A percentile compares a stretch with the other conserved stretches of the same genome.
Evolutionary conservation across 345 rosid genomes (phyloP).

Genomic region (Clausena lansium): DNA sequence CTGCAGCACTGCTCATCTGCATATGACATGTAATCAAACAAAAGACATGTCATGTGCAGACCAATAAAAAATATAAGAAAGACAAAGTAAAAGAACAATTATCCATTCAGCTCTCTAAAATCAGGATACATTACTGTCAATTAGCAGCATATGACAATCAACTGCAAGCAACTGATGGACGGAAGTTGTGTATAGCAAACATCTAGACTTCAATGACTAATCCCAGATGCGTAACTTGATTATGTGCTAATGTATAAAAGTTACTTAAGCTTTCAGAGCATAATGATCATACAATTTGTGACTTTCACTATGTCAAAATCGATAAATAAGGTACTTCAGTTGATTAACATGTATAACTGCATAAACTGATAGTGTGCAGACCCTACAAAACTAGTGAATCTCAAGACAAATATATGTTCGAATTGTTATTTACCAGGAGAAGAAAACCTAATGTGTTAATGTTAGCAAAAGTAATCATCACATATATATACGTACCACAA

Average conservation of each 20-base stretch:
- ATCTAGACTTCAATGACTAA: not conserved
- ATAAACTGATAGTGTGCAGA: not conserved
- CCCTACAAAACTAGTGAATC: not conserved
- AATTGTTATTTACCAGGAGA: not conserved
- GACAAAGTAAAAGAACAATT: not conserved
- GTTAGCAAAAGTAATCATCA: constrained; percentile 1
- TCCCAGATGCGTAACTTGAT: not conserved
- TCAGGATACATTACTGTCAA: not conserved
- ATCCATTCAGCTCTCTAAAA: constrained; percentile 7
- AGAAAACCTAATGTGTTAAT: not conserved
- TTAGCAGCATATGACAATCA: not conserved
- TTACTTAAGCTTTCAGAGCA: not conserved
- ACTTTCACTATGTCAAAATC: constrained; percentile 11
- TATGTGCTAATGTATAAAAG: not conserved
- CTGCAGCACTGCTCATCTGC: constrained; percentile 99
- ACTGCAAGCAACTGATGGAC: constrained; percentile 2
- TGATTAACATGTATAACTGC: not conserved
- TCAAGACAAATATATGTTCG: not conserved
- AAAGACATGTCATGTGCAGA: not conserved
- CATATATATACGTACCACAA: constrained; percentile 71
- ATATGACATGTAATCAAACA: constrained; percentile 11
- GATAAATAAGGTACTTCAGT: not conserved
- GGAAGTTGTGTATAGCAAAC: not conserved
- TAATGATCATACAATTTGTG: not conserved
- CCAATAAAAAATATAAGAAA: not conserved